These are phyloP conservation scores for Stromatinia cepivora DNA, from an alignment of 2,329 filamentous ascomycete species.

Conservation along the genomic window DNA sequence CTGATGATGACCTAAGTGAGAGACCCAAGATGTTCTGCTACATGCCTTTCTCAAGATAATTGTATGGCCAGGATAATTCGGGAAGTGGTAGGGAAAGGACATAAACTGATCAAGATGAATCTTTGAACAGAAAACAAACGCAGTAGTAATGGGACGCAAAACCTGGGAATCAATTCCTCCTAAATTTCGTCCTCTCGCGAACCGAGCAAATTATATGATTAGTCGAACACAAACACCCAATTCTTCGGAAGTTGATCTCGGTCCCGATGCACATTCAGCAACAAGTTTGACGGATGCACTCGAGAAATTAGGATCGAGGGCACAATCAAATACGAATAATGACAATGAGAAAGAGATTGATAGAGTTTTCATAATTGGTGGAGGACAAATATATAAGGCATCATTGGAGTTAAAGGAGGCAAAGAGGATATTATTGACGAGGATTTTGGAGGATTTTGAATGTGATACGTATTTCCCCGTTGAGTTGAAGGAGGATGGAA, in stretches of 20 bases:
- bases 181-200: constrained; percentile 75
- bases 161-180: constrained; percentile 90
- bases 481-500: constrained; percentile 45
- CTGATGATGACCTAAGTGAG: background rate
- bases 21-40: background rate
- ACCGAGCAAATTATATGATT: constrained; percentile 80
- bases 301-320: background rate
- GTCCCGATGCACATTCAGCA: background rate
- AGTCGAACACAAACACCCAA: constrained; percentile 45
- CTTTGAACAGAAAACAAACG: constrained; percentile 50
- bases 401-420: constrained; percentile 62
- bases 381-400: constrained; percentile 77
- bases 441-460: constrained; percentile 67
- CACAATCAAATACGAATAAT: background rate
- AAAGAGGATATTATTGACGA: constrained; percentile 67
- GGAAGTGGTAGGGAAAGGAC: background rate
- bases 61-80: background rate
- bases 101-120: background rate
- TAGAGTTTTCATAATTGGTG: constrained; percentile 78
- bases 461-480: constrained; percentile 76
- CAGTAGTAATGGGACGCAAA: constrained; percentile 95
- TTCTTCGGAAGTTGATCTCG: background rate
- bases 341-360: background rate
- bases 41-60: too few species aligned
- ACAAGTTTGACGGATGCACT: constrained; percentile 2